Evolutionary conservation across 1,284 basidiomycete genomes (phyloP), one percentile per base, ranked within the genome.

Genomic region (Mycosarcoma maydis): DNA sequence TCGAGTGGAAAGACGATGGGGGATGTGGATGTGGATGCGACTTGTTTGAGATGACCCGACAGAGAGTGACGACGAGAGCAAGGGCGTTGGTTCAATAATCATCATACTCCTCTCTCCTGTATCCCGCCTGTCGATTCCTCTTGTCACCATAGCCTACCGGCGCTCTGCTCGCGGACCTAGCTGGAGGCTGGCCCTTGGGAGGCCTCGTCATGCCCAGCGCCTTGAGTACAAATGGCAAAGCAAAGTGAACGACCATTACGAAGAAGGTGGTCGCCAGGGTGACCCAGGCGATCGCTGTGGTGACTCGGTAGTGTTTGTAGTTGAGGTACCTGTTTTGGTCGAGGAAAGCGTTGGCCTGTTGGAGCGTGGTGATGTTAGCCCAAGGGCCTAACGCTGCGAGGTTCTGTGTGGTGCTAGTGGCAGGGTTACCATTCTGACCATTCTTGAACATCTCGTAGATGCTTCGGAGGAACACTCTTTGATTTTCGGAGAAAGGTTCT

Each of bases 221-320:
- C 42, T 74, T 68, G 24, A 71, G 39, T 27, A 72, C 64, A 13
- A 72, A 27, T 4, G 75, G 75, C 9, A 77, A 40, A 2, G 69
- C 65, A 50, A 75, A 77, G 57, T 77, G 75, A n/a, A 77, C 75
- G 16, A 57, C 62, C 58, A 72, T 75, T n/a, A 64, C 67, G 13
- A 77, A 69, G 71, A 77, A 77, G 6, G 54, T 55, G 11, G 72
- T 66, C 1, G 66, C 71, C 26, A 77, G 33, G 0, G 71, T 62
- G 45, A 75, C 60, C 73, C 73, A 77, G 23, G 49, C 51, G 36
- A 77, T 66, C 4, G 71, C 71, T 20, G 60, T 58, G 20, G 68
- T 67, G 46, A 73, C 55, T 1, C 62, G 32, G 49, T 72, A 75
- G 26, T 58, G 66, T 8, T 44, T 57, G 58, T 73, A 68, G 59